Evolutionary conservation across 164 flowering plant genomes (phyloP).

Genomic region (Liquidambar formosana): DNA sequence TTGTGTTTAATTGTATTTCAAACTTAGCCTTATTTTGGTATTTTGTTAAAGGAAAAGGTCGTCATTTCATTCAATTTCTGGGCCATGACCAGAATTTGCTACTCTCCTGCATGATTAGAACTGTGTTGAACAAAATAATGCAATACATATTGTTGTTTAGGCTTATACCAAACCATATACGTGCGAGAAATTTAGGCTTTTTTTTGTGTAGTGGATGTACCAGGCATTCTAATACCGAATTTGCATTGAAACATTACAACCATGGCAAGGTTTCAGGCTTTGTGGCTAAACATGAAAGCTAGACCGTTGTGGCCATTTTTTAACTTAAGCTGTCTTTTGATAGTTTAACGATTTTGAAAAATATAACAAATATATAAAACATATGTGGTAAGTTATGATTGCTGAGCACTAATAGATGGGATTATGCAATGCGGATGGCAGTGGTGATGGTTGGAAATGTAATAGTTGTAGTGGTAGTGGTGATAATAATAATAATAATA

Average conservation of each 20-base stretch:
- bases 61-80: neutral
- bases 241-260: neutral
- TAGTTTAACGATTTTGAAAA: no score
- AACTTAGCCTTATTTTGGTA: neutral
- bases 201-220: neutral
- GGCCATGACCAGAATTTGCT: neutral
- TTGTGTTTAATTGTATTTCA: neutral
- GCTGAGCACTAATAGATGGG: no score
- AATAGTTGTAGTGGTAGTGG: no score
- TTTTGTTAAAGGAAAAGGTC: no score
- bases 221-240: neutral
- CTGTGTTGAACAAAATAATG: neutral
- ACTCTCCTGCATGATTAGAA: neutral
- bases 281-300: neutral
- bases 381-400: no score
- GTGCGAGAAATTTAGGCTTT: neutral
- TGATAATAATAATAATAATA: no score
- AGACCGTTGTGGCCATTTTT: neutral
- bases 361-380: no score
- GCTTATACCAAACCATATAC: neutral
- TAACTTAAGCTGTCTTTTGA: no score
- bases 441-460: no score
- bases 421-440: no score
- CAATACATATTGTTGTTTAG: neutral
- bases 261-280: neutral